A percentile compares a stretch with the other conserved stretches of the same genome.
Conservation (phyloP, 2,329 filamentous ascomycete genomes). For the Macrophomina phaseolina region DNA sequence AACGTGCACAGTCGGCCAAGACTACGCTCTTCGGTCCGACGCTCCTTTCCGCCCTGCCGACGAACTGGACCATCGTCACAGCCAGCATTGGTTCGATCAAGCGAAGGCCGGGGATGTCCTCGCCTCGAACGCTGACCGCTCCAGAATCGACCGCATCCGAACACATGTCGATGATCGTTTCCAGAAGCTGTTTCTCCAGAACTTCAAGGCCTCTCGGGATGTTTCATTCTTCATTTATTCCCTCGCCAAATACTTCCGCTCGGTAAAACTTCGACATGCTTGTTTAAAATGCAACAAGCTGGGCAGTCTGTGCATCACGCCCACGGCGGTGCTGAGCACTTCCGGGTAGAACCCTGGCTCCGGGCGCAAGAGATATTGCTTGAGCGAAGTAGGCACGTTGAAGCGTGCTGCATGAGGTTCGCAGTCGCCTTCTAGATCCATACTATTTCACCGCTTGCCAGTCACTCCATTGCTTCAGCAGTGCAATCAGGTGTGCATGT, state of each 20-base stretch:
- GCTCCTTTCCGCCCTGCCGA: neutral
- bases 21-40: neutral
- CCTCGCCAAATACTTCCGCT: neutral
- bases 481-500: no score
- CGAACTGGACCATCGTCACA: neutral
- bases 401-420: neutral
- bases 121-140: neutral
- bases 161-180: neutral
- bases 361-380: neutral
- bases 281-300: neutral
- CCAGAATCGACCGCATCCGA: neutral
- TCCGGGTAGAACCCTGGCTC: neutral
- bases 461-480: no score
- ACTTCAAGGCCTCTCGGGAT: neutral
- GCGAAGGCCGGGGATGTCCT: neutral
- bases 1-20: constrained; percentile 18
- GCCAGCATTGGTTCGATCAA: neutral
- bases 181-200: neutral
- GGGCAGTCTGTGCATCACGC: neutral
- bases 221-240: neutral
- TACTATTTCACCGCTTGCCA: no score
- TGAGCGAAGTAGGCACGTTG: neutral
- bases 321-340: neutral
- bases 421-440: neutral
- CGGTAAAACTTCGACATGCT: neutral